These are phyloP conservation scores for Pleurotus cornucopiae DNA, from an alignment of 768 basidiomycete species.

Conservation along the genomic window DNA sequence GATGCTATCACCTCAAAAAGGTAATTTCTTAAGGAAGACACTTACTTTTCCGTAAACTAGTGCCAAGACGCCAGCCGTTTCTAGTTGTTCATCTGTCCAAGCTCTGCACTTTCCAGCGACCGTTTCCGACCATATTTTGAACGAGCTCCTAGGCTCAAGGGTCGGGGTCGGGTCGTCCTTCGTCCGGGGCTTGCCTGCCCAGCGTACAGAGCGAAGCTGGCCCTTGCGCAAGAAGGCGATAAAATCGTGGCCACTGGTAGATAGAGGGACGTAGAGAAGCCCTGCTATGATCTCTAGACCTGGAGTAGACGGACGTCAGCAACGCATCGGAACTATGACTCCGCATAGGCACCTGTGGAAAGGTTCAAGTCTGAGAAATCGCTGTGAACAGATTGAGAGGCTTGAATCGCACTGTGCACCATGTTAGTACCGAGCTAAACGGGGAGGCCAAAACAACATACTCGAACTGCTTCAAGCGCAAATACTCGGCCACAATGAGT, in stretches of 20 bases:
- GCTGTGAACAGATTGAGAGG: conserved; percentile 58
- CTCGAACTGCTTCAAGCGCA: conserved; percentile 70
- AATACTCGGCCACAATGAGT: conserved; percentile 74
- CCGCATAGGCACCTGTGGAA: conserved; percentile 31
- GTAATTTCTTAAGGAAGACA: not conserved
- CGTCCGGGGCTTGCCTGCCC: conserved; percentile 74
- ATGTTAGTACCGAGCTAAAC: too few relatives aligned
- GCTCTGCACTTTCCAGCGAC: conserved; percentile 62
- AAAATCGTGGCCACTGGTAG: conserved; percentile 70
- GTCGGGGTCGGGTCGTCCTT: conserved; percentile 26
- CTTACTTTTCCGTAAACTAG: conserved; percentile 72
- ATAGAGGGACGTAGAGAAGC: conserved; percentile 71
- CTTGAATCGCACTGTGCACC: conserved; percentile 54
- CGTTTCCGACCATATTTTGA: conserved; percentile 76
- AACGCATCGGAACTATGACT: too few relatives aligned
- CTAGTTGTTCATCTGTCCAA: conserved; percentile 83
- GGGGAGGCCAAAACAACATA: conserved; percentile 24
- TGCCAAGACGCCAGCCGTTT: conserved; percentile 76
- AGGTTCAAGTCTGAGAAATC: conserved; percentile 74
- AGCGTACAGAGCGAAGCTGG: conserved; percentile 63
- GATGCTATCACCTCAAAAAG: not conserved
- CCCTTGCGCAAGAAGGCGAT: conserved; percentile 79
- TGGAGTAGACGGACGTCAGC: conserved; percentile 11
- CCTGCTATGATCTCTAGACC: conserved; percentile 68
- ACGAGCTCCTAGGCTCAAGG: conserved; percentile 75